A percentile compares a stretch with the other conserved stretches of the same genome.
Conservation (phyloP, 805 yeast genomes). For the Saccharomycopsis sp. region DNA sequence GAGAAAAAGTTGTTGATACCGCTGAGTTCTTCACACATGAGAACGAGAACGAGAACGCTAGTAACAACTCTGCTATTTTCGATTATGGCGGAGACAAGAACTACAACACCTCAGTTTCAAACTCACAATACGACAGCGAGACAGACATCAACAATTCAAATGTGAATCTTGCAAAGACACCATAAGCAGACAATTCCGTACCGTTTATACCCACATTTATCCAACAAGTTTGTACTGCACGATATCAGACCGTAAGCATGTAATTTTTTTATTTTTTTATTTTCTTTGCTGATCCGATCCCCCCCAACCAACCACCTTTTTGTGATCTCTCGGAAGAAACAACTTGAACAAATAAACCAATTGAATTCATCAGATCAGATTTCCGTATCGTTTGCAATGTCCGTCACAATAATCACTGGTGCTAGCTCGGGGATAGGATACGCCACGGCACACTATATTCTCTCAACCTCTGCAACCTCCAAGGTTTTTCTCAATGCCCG, state of each 20-base stretch:
- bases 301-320: too few species aligned
- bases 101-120: constrained; percentile 1
- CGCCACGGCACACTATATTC: constrained; percentile 49
- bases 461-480: constrained; percentile 30
- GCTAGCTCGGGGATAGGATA: constrained; percentile 72
- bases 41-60: constrained; percentile 6
- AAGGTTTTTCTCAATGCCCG: constrained; percentile 69
- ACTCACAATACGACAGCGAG: constrained; percentile 13
- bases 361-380: too few species aligned
- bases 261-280: too few species aligned
- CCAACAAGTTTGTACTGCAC: too few species aligned
- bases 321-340: too few species aligned
- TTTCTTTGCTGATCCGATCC: too few species aligned
- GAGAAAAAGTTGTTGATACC: not conserved
- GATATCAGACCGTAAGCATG: too few species aligned
- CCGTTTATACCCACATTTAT: too few species aligned
- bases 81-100: constrained; percentile 2
- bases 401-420: constrained; percentile 33
- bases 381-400: too few species aligned
- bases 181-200: too few species aligned
- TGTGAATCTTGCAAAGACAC: too few species aligned
- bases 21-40: constrained; percentile 2
- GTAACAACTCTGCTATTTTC: constrained; percentile 12
- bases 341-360: too few species aligned
- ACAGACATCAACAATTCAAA: constrained; percentile 1